phyloP scores from a whole-genome alignment of 352 stramenopile genomes.

The Thraustochytrium striatum region DNA sequence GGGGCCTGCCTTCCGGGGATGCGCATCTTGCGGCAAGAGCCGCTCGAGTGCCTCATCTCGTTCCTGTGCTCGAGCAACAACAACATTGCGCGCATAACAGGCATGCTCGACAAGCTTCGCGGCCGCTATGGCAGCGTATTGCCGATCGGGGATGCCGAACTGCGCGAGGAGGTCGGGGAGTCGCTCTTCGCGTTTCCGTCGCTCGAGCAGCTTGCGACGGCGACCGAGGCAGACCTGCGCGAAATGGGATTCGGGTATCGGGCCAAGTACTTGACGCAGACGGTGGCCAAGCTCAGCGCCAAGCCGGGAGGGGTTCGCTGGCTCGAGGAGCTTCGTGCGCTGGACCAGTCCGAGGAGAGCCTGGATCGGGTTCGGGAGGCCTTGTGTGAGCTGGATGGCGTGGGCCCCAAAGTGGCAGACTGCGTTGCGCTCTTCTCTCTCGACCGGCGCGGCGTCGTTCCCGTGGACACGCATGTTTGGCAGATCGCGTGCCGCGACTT shows the following conservation, averaged over 20 bases:
- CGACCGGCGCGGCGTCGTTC: conserved; percentile 82
- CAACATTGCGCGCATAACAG: conserved; percentile 91
- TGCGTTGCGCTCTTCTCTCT: conserved; percentile 94
- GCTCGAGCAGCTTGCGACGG: conserved; percentile 66
- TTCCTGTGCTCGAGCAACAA: conserved; percentile 99
- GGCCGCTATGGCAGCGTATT: conserved; percentile 74
- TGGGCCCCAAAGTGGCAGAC: conserved; percentile 92
- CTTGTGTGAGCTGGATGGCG: conserved; percentile 67
- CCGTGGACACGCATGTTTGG: conserved; percentile 87
- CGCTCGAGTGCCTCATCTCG: conserved; percentile 89
- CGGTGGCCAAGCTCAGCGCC: conserved; percentile 26
- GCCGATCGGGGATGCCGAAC: conserved; percentile 52
- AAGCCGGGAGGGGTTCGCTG: conserved; percentile 44
- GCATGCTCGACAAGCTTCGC: conserved; percentile 84
- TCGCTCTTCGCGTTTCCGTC: conserved; percentile 84
- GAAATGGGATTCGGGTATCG: conserved; percentile 59
- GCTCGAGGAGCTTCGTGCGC: background rate
- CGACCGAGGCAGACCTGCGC: conserved; percentile 75
- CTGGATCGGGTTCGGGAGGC: conserved; percentile 57
- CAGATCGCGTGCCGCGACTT: conserved; percentile 63
- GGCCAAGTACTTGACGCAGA: conserved; percentile 58
- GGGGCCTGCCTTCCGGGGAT: conserved; percentile 74
- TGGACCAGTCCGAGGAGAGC: conserved; percentile 1
- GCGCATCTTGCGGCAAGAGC: conserved; percentile 85
- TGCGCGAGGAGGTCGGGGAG: conserved; percentile 20